These are phyloP conservation scores for Albizia julibrissin DNA, from an alignment of 306 rosid species.

Conservation along the genomic window DNA sequence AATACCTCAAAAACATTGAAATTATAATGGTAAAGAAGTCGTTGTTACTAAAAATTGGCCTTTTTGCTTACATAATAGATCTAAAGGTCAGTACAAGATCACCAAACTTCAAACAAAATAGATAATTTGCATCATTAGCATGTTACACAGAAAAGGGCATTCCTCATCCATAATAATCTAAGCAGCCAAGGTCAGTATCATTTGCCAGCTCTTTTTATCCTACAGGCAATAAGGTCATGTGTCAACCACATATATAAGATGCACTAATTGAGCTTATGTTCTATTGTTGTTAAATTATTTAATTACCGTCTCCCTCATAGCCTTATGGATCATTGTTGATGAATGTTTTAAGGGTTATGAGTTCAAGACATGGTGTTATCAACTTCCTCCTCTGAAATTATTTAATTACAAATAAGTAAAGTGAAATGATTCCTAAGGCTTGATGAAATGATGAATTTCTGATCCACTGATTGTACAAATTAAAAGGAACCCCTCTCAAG, in stretches of 20 bases:
- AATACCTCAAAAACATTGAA: constrained; percentile 25
- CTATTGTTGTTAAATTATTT: background rate
- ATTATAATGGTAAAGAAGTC: constrained; percentile 9
- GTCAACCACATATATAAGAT: background rate
- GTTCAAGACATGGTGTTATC: too few species aligned
- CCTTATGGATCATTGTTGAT: too few species aligned
- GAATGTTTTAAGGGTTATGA: too few species aligned
- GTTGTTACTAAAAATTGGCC: background rate
- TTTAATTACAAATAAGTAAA: background rate
- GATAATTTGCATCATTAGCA: constrained; percentile 11
- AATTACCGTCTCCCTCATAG: background rate
- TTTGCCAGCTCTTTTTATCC: constrained; percentile 8
- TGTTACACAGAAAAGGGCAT: constrained; percentile 13
- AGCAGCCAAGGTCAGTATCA: constrained; percentile 4
- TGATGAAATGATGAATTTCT: background rate
- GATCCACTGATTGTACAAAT: background rate
- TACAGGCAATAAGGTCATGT: constrained; percentile 18
- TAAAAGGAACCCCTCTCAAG: background rate
- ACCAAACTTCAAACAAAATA: constrained; percentile 6
- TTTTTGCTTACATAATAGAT: constrained; percentile 10
- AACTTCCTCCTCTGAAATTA: too few species aligned
- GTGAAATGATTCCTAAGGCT: background rate
- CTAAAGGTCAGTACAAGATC: background rate
- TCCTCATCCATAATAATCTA: constrained; percentile 20
- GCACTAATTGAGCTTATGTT: background rate